Conservation (phyloP, 495 filamentous ascomycete genomes). For the Apodospora peruviana region DNA sequence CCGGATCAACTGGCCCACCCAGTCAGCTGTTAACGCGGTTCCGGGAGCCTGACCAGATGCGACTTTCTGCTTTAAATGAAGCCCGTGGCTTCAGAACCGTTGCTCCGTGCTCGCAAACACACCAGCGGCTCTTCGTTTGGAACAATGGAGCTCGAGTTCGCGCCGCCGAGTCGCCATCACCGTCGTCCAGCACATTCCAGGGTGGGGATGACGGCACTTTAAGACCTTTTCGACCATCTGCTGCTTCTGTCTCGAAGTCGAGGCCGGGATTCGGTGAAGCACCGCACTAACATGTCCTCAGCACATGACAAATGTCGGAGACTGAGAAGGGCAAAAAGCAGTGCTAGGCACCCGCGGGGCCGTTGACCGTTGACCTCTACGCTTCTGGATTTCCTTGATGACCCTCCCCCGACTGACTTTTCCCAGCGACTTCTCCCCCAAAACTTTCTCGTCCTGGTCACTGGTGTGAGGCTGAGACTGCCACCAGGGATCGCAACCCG, state of each 20-base stretch:
- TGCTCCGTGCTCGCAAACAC: constrained; percentile 3
- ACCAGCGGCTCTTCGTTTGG: constrained; percentile 2
- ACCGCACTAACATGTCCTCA: constrained; percentile 17
- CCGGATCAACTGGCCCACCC: not conserved
- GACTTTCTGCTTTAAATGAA: constrained; percentile 6
- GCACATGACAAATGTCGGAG: not conserved
- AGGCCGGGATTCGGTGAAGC: constrained; percentile 7
- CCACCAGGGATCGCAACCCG: constrained; percentile 25
- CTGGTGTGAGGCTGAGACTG: constrained; percentile 33
- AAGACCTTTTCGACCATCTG: constrained; percentile 6
- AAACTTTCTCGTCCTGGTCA: no score
- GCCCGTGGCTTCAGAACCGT: constrained; percentile 4
- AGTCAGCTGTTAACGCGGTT: constrained; percentile 6
- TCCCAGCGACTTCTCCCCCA: no score
- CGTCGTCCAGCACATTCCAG: not conserved
- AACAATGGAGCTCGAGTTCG: constrained; percentile 1
- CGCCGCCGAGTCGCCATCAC: constrained; percentile 8
- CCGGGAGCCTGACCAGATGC: constrained; percentile 6
- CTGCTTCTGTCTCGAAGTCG: constrained; percentile 13
- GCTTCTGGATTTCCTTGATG: constrained; percentile 27
- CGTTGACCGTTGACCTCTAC: constrained; percentile 19
- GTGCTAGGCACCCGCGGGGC: constrained; percentile 26
- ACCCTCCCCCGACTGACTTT: constrained; percentile 8
- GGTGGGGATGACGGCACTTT: constrained; percentile 10
- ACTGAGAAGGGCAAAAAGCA: not conserved